phyloP scores from a whole-genome alignment of 1,139 yeast species.

The Geotrichum histeridarum region DNA sequence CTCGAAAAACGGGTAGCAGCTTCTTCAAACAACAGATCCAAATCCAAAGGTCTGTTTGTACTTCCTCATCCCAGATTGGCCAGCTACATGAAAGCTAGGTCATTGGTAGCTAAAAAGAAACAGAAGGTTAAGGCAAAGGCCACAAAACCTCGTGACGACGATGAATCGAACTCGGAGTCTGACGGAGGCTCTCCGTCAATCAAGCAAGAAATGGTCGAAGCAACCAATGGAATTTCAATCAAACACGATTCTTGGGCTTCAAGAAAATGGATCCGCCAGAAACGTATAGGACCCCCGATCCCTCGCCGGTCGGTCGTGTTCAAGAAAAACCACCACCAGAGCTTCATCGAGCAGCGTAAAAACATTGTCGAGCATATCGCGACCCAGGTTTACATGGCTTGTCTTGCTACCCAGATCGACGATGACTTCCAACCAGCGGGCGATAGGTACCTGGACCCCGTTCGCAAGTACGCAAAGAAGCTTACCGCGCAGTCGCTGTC shows the following conservation, averaged over 20 bases:
- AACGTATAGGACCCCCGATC: background rate
- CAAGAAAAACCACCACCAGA: background rate
- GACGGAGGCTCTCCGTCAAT: no score
- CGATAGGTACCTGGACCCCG: background rate
- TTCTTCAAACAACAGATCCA: background rate
- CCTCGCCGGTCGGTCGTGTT: conserved; percentile 4
- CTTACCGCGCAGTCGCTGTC: background rate
- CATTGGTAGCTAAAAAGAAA: no score
- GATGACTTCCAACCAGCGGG: background rate
- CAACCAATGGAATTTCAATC: background rate
- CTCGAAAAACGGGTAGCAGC: background rate
- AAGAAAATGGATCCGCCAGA: background rate
- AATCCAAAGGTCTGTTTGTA: background rate
- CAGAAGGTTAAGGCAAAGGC: no score
- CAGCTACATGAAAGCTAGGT: no score
- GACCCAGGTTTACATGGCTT: background rate
- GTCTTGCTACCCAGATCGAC: background rate
- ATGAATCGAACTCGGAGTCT: no score
- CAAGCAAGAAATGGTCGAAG: no score
- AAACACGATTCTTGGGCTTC: background rate
- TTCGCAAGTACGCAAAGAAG: background rate
- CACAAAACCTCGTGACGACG: no score
- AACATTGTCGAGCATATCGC: conserved; percentile 1
- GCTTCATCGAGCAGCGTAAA: background rate
- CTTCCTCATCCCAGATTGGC: conserved; percentile 3